Evolutionary conservation across 2,329 filamentous ascomycete species (phyloP).

Genomic region (Pleomassaria siparia): DNA sequence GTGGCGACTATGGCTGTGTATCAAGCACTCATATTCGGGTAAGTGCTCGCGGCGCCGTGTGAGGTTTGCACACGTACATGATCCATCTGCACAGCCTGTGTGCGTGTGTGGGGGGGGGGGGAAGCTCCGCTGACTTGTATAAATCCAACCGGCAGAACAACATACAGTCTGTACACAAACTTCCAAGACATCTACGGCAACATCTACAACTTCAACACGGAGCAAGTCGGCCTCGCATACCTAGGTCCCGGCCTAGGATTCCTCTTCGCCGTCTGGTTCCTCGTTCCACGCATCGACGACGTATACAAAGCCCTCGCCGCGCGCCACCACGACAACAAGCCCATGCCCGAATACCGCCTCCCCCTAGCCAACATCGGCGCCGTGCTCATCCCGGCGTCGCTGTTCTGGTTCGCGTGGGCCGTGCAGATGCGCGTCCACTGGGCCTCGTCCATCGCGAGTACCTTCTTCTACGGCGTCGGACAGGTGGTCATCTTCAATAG

Average conservation of each 20-base stretch:
- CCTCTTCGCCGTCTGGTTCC: constrained; percentile 48
- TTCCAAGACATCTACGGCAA: constrained; percentile 50
- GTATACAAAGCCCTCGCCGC: constrained; percentile 50
- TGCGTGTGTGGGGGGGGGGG: too few relatives aligned
- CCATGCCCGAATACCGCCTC: constrained; percentile 47
- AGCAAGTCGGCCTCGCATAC: constrained; percentile 50
- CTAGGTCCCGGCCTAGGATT: constrained; percentile 50
- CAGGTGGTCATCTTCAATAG: constrained; percentile 57
- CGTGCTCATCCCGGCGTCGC: constrained; percentile 45
- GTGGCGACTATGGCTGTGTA: constrained; percentile 50
- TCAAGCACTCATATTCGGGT: constrained; percentile 51
- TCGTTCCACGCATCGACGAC: constrained; percentile 51
- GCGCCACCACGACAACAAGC: constrained; percentile 44
- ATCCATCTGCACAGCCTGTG: too few relatives aligned
- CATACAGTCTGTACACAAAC: constrained; percentile 52
- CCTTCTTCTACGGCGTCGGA: constrained; percentile 54
- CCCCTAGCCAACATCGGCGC: constrained; percentile 51
- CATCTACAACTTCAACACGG: constrained; percentile 49
- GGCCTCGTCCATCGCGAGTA: constrained; percentile 45
- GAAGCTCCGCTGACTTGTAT: too few relatives aligned
- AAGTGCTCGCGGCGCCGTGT: too few relatives aligned
- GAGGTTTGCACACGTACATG: too few relatives aligned
- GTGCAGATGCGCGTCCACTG: constrained; percentile 46
- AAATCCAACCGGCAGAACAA: too few relatives aligned
- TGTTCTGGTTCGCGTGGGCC: constrained; percentile 50